Evolutionary conservation across 2,329 filamentous ascomycete genomes (phyloP), one percentile per base, ranked within the genome.

Genomic region (Colletotrichum eleusines): DNA sequence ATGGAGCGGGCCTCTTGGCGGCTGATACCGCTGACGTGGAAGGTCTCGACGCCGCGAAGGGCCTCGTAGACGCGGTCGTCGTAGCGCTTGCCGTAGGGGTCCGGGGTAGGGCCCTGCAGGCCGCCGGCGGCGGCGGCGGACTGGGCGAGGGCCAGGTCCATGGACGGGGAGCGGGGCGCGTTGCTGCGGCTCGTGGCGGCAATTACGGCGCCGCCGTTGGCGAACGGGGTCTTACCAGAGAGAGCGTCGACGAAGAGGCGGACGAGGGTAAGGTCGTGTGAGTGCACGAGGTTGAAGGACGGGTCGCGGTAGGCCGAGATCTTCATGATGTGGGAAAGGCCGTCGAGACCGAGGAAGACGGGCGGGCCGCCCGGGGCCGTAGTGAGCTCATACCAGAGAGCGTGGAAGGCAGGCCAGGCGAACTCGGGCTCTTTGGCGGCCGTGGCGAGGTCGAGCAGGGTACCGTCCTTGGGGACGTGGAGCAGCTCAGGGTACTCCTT

Each of bases 211-310:
- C 94, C 95, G 73, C 95, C 95, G 79, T 95, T 95, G 62, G 85
- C 82, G 57, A 91, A 84, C 26, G 76, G 74, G 40, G 80, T 82
- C 78, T 81, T 82, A 69, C 92, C 91, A 35, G 88, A 87, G 35
- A 98, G 86, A 67, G 92, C 88, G 62, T 92, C 89, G 71, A 92
- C 81, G 80, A 97, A 97, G 74, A 92, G 88, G 66, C 90, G 87
- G 63, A 97, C 85, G 28, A 98, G 85, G 31, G 88, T 85, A 38
- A 99, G 87, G 77, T 98, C 92, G 81, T 97, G 94, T 35, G 94
- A 88, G 84, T 99, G 96, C 73, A 99, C 92, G 18, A 85, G 86
- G 73, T 93, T 88, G 76, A 89, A 92, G 31, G 92, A 85, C 1
- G 91, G 84, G 73, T 88, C 88, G 74, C 91, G 89, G 84, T 98